A percentile compares a stretch with the other conserved stretches of the same genome.
Conservation (phyloP, 169 alveolate genomes). For the Cryptosporidium ubiquitum region DNA sequence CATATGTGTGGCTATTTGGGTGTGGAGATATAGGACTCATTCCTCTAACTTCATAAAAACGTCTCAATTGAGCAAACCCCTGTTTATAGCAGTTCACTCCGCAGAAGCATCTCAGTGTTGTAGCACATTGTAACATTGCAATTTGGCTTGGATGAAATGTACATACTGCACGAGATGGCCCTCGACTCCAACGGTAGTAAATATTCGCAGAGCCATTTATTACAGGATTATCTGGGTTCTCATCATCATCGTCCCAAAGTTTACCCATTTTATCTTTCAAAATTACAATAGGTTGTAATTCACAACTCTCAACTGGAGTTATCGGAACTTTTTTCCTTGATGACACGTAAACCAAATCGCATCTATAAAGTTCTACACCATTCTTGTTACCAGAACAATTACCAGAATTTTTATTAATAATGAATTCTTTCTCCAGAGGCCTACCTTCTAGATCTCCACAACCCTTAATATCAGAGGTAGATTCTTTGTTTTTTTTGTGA, state of each 20-base stretch:
- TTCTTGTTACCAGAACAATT: not conserved
- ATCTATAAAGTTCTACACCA: conserved; percentile 69
- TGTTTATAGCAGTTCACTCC: conserved; percentile 79
- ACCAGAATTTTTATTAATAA: not conserved
- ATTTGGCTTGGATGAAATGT: conserved; percentile 83
- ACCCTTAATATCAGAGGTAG: not conserved
- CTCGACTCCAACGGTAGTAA: conserved; percentile 82
- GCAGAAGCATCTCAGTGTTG: conserved; percentile 82
- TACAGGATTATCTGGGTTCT: conserved; percentile 69
- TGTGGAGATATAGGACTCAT: conserved; percentile 79
- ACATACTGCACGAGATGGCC: conserved; percentile 85
- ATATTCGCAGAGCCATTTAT: conserved; percentile 77
- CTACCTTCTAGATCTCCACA: conserved; percentile 20
- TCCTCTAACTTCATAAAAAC: conserved; percentile 80
- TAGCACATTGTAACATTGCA: conserved; percentile 81
- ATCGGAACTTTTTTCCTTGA: conserved; percentile 78
- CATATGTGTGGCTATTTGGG: conserved; percentile 82
- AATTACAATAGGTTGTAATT: conserved; percentile 83
- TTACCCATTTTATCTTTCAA: conserved; percentile 78
- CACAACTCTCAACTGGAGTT: conserved; percentile 84
- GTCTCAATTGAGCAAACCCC: conserved; percentile 81
- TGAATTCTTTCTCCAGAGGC: not conserved
- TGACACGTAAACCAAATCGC: conserved; percentile 79
- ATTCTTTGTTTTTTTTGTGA: conserved; percentile 4
- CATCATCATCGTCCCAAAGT: conserved; percentile 78